Conservation (phyloP, 768 basidiomycete species). For the Amanita jacksonii region DNA sequence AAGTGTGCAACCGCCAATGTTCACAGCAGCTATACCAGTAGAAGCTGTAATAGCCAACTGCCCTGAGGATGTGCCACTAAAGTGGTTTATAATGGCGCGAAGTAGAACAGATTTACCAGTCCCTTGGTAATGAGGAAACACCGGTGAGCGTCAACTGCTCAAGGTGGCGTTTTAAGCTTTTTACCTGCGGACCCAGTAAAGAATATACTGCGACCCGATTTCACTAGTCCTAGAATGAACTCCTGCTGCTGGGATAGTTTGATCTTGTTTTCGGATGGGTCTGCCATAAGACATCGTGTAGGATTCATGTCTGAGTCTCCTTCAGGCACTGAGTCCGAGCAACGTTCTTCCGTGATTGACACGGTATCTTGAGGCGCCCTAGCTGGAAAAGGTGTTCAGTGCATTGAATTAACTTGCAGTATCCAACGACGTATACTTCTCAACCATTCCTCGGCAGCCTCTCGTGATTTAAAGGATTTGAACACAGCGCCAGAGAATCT, state of each 20-base stretch:
- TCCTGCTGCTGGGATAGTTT: constrained; percentile 44
- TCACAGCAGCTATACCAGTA: constrained; percentile 72
- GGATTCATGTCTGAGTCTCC: too few relatives aligned
- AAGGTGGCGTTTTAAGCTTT: constrained; percentile 10
- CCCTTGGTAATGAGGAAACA: constrained; percentile 23
- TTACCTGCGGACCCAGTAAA: constrained; percentile 82
- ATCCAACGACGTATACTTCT: too few relatives aligned
- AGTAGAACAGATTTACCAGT: constrained; percentile 83
- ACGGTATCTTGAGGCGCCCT: too few relatives aligned
- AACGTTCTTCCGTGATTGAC: too few relatives aligned
- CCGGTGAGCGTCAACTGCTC: neutral
- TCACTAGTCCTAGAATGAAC: constrained; percentile 40
- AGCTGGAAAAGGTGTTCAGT: too few relatives aligned
- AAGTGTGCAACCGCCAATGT: constrained; percentile 74
- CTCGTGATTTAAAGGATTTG: constrained; percentile 38
- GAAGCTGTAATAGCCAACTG: constrained; percentile 71
- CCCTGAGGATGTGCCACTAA: constrained; percentile 20
- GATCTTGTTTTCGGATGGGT: constrained; percentile 16
- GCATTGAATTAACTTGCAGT: too few relatives aligned
- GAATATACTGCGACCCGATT: constrained; percentile 58
- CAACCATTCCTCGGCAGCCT: constrained; percentile 47
- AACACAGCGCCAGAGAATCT: constrained; percentile 42
- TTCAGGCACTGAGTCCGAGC: too few relatives aligned
- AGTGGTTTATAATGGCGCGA: constrained; percentile 56
- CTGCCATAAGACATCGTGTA: neutral